A percentile compares a stretch with the other conserved stretches of the same genome.
Conservation (phyloP, 306 rosid genomes). For the Carpinus viminea region DNA sequence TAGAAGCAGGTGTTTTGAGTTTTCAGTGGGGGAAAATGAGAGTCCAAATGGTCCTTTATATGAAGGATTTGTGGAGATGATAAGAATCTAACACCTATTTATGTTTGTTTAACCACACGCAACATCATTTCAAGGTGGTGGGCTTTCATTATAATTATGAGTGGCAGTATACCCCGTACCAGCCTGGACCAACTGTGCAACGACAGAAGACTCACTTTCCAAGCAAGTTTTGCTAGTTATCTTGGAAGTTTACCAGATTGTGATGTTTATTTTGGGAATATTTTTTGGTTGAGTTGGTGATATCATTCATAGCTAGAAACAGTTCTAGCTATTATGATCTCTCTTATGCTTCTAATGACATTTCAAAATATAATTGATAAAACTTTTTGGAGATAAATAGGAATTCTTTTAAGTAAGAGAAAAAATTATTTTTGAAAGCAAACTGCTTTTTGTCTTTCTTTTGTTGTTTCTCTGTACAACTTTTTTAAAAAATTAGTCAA, state of each 20-base stretch:
- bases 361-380: too few relatives aligned
- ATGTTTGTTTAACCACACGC: slow-evolving; percentile 20
- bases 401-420: too few relatives aligned
- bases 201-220: neutral
- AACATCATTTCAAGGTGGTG: slow-evolving; percentile 31
- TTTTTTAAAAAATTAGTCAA: too few relatives aligned
- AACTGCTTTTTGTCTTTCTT: too few relatives aligned
- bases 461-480: too few relatives aligned
- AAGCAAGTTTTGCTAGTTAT: neutral
- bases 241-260: neutral
- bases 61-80: slow-evolving; percentile 12
- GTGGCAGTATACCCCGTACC: slow-evolving; percentile 9
- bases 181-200: slow-evolving; percentile 13
- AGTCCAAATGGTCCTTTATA: slow-evolving; percentile 17
- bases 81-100: slow-evolving; percentile 7
- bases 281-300: too few relatives aligned
- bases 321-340: too few relatives aligned
- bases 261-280: too few relatives aligned
- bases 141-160: slow-evolving; percentile 8
- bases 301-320: too few relatives aligned
- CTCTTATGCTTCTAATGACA: too few relatives aligned
- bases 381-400: too few relatives aligned
- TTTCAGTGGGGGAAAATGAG: slow-evolving; percentile 10
- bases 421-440: too few relatives aligned
- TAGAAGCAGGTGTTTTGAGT: neutral